phyloP scores from a whole-genome alignment of 176 grass and related monocot genomes.

The Oryza punctata region DNA sequence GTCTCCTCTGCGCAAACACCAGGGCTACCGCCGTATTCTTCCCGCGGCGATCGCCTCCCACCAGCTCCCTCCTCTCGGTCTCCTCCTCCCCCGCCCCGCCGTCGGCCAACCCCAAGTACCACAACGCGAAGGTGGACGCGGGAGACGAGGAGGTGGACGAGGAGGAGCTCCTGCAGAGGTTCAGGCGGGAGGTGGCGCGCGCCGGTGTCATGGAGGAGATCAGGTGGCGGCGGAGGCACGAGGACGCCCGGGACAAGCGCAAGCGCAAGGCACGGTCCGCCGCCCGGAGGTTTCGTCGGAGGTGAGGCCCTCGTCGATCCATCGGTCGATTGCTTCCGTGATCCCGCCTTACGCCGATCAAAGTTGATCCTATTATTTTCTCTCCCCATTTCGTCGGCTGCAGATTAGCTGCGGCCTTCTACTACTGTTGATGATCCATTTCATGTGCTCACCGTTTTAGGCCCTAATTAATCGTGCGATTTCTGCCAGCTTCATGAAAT shows the following conservation, averaged over 20 bases:
- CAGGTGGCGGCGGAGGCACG: conserved; percentile 60
- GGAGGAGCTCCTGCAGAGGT: conserved; percentile 51
- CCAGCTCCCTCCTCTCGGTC: not conserved
- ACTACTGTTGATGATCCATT: not conserved
- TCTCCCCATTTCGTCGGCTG: not conserved
- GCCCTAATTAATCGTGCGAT: not conserved
- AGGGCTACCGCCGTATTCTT: conserved; percentile 1
- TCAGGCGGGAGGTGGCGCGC: conserved; percentile 55
- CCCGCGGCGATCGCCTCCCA: conserved; percentile 1
- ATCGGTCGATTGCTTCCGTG: not conserved
- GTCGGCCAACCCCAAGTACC: conserved; percentile 52
- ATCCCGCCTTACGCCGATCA: not conserved
- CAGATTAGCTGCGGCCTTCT: not conserved
- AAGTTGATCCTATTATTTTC: not conserved
- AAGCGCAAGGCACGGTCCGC: conserved; percentile 63
- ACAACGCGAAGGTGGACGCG: conserved; percentile 67
- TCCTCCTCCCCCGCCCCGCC: not conserved
- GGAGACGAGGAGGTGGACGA: conserved; percentile 50
- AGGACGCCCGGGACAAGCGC: conserved; percentile 65
- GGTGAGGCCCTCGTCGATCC: conserved; percentile 7
- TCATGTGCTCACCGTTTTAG: not conserved
- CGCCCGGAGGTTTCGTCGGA: conserved; percentile 38
- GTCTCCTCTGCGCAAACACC: not conserved
- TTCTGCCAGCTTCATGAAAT: not conserved
- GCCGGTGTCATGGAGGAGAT: conserved; percentile 72